These are phyloP conservation scores for Phytopythium helicoides DNA, from an alignment of 352 stramenopile genomes.

Conservation along the genomic window DNA sequence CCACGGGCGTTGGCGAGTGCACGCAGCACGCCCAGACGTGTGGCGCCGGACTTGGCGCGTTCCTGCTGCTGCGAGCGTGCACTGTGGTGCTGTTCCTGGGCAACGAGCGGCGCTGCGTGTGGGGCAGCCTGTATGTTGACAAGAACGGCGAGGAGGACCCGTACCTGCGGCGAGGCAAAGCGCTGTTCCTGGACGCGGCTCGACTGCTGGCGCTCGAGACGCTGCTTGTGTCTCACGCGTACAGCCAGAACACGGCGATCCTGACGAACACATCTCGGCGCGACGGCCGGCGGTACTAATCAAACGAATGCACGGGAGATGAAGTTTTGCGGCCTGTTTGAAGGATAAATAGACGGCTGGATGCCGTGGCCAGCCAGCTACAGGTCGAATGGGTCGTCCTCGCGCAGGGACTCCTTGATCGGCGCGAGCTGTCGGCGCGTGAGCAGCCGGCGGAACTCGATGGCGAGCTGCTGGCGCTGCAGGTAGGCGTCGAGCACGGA, in stretches of 20 bases:
- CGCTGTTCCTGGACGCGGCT: slow-evolving; percentile 60
- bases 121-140: slow-evolving; percentile 82
- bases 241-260: slow-evolving; percentile 75
- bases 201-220: slow-evolving; percentile 58
- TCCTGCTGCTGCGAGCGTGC: slow-evolving; percentile 71
- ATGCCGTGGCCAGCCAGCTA: too few relatives aligned
- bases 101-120: slow-evolving; percentile 77
- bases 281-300: slow-evolving; percentile 72
- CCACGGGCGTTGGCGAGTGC: slow-evolving; percentile 58
- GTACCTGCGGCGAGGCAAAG: slow-evolving; percentile 75
- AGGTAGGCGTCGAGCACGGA: slow-evolving; percentile 51
- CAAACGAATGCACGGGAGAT: not conserved
- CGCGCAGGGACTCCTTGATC: slow-evolving; percentile 46
- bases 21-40: slow-evolving; percentile 70
- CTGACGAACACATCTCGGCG: slow-evolving; percentile 72
- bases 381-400: slow-evolving; percentile 4
- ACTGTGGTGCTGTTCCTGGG: slow-evolving; percentile 84
- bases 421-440: slow-evolving; percentile 38
- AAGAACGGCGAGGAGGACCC: slow-evolving; percentile 85
- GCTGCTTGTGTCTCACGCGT: slow-evolving; percentile 71
- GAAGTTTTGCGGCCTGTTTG: too few relatives aligned
- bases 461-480: slow-evolving; percentile 29
- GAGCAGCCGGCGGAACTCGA: slow-evolving; percentile 49
- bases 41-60: slow-evolving; percentile 54
- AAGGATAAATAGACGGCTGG: too few relatives aligned